Conservation (phyloP, 2,329 filamentous ascomycete species). For the Cadophora sp. region DNA sequence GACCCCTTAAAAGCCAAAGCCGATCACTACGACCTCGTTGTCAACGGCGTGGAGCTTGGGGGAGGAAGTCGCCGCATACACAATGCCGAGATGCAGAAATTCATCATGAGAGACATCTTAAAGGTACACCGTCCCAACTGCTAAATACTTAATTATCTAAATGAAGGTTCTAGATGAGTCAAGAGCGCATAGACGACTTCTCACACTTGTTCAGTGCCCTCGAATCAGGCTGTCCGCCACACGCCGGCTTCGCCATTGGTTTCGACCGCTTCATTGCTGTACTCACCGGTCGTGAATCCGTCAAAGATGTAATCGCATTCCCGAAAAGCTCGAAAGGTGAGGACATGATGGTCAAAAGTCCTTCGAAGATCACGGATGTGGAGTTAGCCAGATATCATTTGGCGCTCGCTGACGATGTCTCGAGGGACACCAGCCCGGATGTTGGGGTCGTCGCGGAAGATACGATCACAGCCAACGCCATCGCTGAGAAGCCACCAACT, state of each 20-base stretch:
- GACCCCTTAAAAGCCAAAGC: conserved; percentile 77
- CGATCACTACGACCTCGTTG: conserved; percentile 94
- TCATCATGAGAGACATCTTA: conserved; percentile 83
- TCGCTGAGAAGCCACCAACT: neutral
- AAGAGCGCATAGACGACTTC: conserved; percentile 79
- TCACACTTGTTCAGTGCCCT: conserved; percentile 84
- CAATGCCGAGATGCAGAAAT: conserved; percentile 80
- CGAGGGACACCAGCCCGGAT: neutral
- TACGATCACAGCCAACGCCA: neutral
- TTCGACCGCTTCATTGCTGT: conserved; percentile 88
- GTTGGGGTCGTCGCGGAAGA: neutral
- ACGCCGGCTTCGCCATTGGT: conserved; percentile 90
- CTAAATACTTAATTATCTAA: conserved; percentile 1
- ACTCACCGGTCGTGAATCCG: conserved; percentile 76
- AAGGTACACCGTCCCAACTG: conserved; percentile 51
- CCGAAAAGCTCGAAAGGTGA: conserved; percentile 93
- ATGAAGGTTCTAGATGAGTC: conserved; percentile 41
- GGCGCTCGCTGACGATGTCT: conserved; percentile 21
- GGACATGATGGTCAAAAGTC: conserved; percentile 82
- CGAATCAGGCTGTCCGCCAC: conserved; percentile 86
- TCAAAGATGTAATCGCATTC: conserved; percentile 95
- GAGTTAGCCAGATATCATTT: conserved; percentile 43
- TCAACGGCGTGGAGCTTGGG: conserved; percentile 94
- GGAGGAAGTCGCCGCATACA: conserved; percentile 95
- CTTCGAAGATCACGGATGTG: conserved; percentile 69